phyloP scores from a whole-genome alignment of 805 yeast genomes.

The Pichia pseudocactophila region DNA sequence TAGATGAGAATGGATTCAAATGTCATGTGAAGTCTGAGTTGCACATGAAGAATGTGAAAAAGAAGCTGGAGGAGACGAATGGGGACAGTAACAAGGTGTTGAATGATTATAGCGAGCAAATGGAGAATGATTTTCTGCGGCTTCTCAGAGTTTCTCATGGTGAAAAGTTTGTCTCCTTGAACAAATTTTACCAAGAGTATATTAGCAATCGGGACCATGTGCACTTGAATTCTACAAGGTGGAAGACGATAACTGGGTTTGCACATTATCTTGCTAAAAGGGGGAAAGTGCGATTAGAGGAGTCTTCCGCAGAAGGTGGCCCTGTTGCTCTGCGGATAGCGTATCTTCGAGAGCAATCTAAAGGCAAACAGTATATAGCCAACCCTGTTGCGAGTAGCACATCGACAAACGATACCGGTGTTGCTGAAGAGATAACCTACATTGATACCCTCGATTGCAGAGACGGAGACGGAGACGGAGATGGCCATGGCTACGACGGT shows the following conservation, averaged over 20 bases:
- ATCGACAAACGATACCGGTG: slow-evolving; percentile 26
- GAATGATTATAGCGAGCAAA: slow-evolving; percentile 49
- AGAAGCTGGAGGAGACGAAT: slow-evolving; percentile 36
- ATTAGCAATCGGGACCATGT: slow-evolving; percentile 76
- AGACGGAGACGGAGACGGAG: not conserved
- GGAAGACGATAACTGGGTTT: slow-evolving; percentile 50
- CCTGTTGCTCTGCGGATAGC: not conserved
- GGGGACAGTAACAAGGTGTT: slow-evolving; percentile 28
- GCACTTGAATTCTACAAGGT: slow-evolving; percentile 85
- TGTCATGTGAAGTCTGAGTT: slow-evolving; percentile 80
- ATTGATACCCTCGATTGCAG: too few species aligned
- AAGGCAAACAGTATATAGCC: not conserved
- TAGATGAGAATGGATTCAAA: slow-evolving; percentile 93
- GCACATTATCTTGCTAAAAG: not conserved
- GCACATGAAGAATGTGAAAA: slow-evolving; percentile 51
- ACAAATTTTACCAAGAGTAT: slow-evolving; percentile 83
- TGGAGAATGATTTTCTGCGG: slow-evolving; percentile 55
- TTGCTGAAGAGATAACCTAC: slow-evolving; percentile 10
- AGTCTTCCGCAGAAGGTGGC: slow-evolving; percentile 27
- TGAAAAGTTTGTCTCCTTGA: slow-evolving; percentile 68
- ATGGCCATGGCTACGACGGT: not conserved
- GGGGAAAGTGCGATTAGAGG: slow-evolving; percentile 36
- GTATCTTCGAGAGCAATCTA: not conserved
- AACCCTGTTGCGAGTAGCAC: not conserved
- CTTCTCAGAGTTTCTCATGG: slow-evolving; percentile 67